phyloP scores from a whole-genome alignment of 306 rosid species.

The Rosa multiflora region DNA sequence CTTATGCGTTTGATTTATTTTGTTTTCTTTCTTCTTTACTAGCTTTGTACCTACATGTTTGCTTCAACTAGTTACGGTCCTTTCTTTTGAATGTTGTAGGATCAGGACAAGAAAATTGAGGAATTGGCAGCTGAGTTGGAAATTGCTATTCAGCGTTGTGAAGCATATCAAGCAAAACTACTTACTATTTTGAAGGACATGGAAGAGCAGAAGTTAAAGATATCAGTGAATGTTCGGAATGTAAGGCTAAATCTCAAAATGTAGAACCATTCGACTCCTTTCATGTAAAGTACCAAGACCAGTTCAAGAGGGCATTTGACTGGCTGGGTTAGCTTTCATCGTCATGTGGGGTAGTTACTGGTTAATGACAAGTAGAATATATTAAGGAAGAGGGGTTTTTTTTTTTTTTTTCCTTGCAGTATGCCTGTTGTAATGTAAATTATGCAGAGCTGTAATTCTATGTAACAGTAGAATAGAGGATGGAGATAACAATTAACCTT shows the following conservation, averaged over 20 bases:
- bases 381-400: neutral
- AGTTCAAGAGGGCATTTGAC: neutral
- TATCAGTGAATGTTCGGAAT: slow-evolving; percentile 40
- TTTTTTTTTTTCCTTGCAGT: neutral
- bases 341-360: neutral
- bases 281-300: neutral
- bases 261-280: neutral
- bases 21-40: neutral
- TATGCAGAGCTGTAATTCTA: neutral
- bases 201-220: slow-evolving; percentile 42
- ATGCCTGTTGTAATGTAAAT: slow-evolving; percentile 3
- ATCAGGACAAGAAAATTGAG: slow-evolving; percentile 35
- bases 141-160: slow-evolving; percentile 35
- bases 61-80: neutral
- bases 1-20: neutral
- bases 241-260: slow-evolving; percentile 33
- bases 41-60: neutral
- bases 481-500: neutral
- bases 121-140: slow-evolving; percentile 33
- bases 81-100: slow-evolving; percentile 23
- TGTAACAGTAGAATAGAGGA: neutral
- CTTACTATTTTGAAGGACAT: slow-evolving; percentile 33
- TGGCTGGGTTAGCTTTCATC: slow-evolving; percentile 3
- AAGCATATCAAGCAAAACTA: slow-evolving; percentile 39
- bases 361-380: neutral